These are phyloP conservation scores for Stropharia rugosoannulata DNA, from an alignment of 768 basidiomycete genomes.

Conservation along the genomic window DNA sequence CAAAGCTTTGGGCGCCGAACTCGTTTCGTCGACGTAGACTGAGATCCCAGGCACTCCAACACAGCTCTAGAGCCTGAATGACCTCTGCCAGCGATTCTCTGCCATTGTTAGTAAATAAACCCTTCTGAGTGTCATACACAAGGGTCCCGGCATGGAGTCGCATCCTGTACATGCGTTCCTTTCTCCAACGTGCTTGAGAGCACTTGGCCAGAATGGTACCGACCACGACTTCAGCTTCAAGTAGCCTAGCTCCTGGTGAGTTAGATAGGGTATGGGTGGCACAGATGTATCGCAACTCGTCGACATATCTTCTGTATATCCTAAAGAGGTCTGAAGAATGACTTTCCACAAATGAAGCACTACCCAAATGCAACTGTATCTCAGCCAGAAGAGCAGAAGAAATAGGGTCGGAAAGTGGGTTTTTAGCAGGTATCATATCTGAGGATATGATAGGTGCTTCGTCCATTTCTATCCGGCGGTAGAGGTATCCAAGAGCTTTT, in stretches of 20 bases:
- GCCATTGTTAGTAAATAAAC: constrained; percentile 29
- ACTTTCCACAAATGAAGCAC: constrained; percentile 21
- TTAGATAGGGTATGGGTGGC: constrained; percentile 65
- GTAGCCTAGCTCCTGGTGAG: constrained; percentile 50
- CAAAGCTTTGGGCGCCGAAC: constrained; percentile 66
- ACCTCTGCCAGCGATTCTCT: constrained; percentile 28
- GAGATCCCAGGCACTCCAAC: constrained; percentile 68
- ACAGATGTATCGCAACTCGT: constrained; percentile 72
- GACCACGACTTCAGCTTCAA: constrained; percentile 73
- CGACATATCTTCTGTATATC: constrained; percentile 52
- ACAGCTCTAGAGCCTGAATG: constrained; percentile 41
- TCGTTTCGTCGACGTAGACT: constrained; percentile 38
- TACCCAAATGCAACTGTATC: constrained; percentile 31
- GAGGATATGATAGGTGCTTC: constrained; percentile 14
- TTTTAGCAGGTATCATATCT: constrained; percentile 1
- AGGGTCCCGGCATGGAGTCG: constrained; percentile 51
- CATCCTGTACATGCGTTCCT: constrained; percentile 62
- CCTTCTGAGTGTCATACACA: constrained; percentile 46
- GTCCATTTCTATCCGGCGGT: constrained; percentile 53
- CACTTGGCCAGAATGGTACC: constrained; percentile 76
- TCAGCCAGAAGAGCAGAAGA: constrained; percentile 28
- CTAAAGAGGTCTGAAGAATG: constrained; percentile 25
- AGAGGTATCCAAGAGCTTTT: constrained; percentile 71
- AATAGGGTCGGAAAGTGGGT: constrained; percentile 34
- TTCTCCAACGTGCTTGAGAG: constrained; percentile 58